A percentile compares a stretch with the other conserved stretches of the same genome.
Conservation (phyloP, 2,329 filamentous ascomycete genomes). For the Waltergamsia citrina region DNA sequence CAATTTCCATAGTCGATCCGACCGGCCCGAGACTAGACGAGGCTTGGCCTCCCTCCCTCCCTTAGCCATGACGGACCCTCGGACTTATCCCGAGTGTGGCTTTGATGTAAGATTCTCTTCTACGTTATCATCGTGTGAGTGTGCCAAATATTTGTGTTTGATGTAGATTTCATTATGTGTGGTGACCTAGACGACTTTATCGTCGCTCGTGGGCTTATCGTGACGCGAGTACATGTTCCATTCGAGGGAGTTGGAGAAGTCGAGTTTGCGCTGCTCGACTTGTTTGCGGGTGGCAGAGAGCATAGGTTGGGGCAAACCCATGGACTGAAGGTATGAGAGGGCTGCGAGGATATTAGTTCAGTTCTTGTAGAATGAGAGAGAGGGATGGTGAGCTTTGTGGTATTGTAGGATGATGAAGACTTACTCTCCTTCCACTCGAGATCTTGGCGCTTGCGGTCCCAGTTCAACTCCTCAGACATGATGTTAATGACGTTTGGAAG, state of each 20-base stretch:
- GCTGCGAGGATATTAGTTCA: constrained; percentile 24
- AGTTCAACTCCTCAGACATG: constrained; percentile 76
- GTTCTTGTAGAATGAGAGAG: neutral
- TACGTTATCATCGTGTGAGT: too few relatives aligned
- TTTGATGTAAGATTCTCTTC: too few relatives aligned
- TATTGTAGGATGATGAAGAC: constrained; percentile 15
- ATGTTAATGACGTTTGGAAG: constrained; percentile 80
- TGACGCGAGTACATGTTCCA: constrained; percentile 55
- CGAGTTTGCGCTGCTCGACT: constrained; percentile 50
- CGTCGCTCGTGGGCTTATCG: constrained; percentile 31
- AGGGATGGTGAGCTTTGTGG: constrained; percentile 1
- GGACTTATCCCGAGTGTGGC: too few relatives aligned
- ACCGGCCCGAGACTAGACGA: too few relatives aligned
- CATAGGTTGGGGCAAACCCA: constrained; percentile 55
- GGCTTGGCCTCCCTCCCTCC: too few relatives aligned
- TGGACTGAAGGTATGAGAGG: constrained; percentile 51
- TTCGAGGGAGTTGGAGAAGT: constrained; percentile 46
- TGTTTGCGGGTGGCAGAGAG: constrained; percentile 47
- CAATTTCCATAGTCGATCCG: too few relatives aligned
- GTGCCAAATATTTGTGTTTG: too few relatives aligned
- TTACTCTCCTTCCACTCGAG: constrained; percentile 70
- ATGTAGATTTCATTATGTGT: too few relatives aligned
- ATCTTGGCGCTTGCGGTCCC: constrained; percentile 64
- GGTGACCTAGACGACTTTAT: neutral
- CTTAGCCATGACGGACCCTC: too few relatives aligned